phyloP scores from a whole-genome alignment of 352 stramenopile genomes.

The Globisporangium rhizosaccharum region DNA sequence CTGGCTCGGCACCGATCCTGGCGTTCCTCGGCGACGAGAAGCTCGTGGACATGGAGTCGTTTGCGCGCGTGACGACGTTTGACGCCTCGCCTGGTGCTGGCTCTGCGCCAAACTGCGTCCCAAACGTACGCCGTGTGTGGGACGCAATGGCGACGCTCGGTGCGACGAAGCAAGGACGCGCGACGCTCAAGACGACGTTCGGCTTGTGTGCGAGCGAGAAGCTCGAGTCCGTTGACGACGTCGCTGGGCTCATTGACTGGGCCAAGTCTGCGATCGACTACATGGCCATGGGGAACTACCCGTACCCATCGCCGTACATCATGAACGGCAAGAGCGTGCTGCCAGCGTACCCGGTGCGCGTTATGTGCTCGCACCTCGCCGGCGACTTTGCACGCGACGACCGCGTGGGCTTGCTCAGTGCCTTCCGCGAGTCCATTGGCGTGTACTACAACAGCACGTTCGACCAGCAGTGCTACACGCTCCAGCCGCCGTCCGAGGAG shows the following conservation, averaged over 20 bases:
- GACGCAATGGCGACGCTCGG: slow-evolving; percentile 47
- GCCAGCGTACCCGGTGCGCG: slow-evolving; percentile 87
- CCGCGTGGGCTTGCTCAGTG: slow-evolving; percentile 33
- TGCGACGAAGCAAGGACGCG: slow-evolving; percentile 35
- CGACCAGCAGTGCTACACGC: slow-evolving; percentile 47
- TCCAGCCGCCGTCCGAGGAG: slow-evolving; percentile 44
- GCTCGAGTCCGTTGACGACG: slow-evolving; percentile 38
- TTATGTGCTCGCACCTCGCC: slow-evolving; percentile 71
- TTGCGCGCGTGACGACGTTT: slow-evolving; percentile 44
- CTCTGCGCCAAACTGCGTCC: slow-evolving; percentile 53
- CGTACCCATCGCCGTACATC: slow-evolving; percentile 95
- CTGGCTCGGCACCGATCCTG: slow-evolving; percentile 87
- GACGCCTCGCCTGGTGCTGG: slow-evolving; percentile 68
- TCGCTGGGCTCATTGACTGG: slow-evolving; percentile 54
- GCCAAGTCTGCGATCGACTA: slow-evolving; percentile 83
- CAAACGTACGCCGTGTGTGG: slow-evolving; percentile 77
- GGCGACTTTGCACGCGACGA: slow-evolving; percentile 31
- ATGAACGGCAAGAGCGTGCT: slow-evolving; percentile 82
- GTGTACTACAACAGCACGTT: slow-evolving; percentile 79
- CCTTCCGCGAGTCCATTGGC: slow-evolving; percentile 48
- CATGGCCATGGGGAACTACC: slow-evolving; percentile 96
- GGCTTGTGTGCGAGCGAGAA: slow-evolving; percentile 46
- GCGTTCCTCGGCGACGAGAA: slow-evolving; percentile 57
- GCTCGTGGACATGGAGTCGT: slow-evolving; percentile 63
- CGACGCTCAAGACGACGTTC: slow-evolving; percentile 33